These are phyloP conservation scores for Perilla frutescens DNA, from an alignment of 257 asterid species.

Conservation along the genomic window DNA sequence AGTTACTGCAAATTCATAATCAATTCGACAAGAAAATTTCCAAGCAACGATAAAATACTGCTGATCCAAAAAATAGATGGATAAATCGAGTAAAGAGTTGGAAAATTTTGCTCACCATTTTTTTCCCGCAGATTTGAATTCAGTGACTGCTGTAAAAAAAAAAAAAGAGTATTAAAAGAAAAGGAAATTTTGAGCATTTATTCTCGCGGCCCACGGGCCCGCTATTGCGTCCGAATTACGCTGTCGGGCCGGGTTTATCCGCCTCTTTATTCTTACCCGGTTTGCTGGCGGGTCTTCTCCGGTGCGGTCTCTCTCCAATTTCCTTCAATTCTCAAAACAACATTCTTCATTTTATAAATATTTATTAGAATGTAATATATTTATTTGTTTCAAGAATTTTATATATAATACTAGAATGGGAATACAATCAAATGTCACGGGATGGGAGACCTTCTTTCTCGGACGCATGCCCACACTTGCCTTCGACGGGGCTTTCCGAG, in stretches of 20 bases:
- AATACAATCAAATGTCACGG: too few relatives aligned
- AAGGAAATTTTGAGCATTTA: not conserved
- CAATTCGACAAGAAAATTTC: slow-evolving; percentile 11
- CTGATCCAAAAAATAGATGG: not conserved
- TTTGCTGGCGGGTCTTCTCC: slow-evolving; percentile 22
- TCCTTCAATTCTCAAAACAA: slow-evolving; percentile 1
- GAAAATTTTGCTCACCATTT: slow-evolving; percentile 33
- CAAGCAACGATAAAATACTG: not conserved
- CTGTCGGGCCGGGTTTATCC: slow-evolving; percentile 29
- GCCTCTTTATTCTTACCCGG: slow-evolving; percentile 25
- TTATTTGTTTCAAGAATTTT: not conserved
- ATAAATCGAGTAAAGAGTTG: not conserved
- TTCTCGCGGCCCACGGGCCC: slow-evolving; percentile 32
- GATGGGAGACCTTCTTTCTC: too few relatives aligned
- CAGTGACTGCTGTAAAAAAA: not conserved
- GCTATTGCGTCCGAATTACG: slow-evolving; percentile 43
- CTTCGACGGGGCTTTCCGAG: too few relatives aligned
- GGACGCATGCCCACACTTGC: too few relatives aligned
- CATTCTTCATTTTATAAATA: not conserved
- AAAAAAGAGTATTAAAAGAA: too few relatives aligned
- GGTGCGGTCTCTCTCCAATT: slow-evolving; percentile 11
- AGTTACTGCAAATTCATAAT: slow-evolving; percentile 10
- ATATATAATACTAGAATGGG: too few relatives aligned
- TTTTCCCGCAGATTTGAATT: slow-evolving; percentile 31
- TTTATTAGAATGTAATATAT: too few relatives aligned